Base-by-base conservation (phyloP, 75 land plant genomes). In the Picea glauca region DNA sequence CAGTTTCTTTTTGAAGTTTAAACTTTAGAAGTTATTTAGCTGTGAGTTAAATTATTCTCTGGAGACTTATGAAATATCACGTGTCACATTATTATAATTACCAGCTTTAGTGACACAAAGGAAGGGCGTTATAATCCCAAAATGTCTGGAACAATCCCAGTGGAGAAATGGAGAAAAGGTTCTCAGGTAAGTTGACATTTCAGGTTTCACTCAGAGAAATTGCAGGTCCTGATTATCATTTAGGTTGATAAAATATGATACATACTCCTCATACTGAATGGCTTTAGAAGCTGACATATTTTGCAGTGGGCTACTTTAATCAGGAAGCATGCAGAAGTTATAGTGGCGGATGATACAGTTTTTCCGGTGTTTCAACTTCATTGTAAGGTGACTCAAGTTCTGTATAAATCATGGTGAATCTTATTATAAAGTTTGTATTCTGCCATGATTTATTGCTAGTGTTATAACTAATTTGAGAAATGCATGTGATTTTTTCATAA, bases 151-250 rank as follows among this genome's bases (percentile, higher is more conserved):
- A 76, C 83, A 58, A 90, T 98, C 74, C 90, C 90, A 76, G 85
- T 86, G 58, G 78, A 92, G 15, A 89, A 95, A 61, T 98, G 99
- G 99, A 91, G 99, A 68, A 98, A 98, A 88, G 99, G 99, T 72
- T 98, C 99, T 78, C 99, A 98, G 96, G 99, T 98, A 84, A 78
- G 68, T 62, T 4, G 9, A 62, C 18, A 9, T 9, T 50, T 9
- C 1, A 50, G 56, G 56, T 9, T 9, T 50, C 56, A 50, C 56
- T 50, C 56, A 50, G 56, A 50, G 56, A 62, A 21, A 1, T 63
- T 63, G 58, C 15, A 35, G 14, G 7, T 6, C 23, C 46, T 58
- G 54, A 20, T 56, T 15, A 33, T 20, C 62, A 26, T 18, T 31
- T n/a, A 17, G 58, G 58, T 14, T 63, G 73, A 76, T 57, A 20